Conservation (phyloP, 176 grass and related monocot species). For the Rhynchospora pubera region DNA sequence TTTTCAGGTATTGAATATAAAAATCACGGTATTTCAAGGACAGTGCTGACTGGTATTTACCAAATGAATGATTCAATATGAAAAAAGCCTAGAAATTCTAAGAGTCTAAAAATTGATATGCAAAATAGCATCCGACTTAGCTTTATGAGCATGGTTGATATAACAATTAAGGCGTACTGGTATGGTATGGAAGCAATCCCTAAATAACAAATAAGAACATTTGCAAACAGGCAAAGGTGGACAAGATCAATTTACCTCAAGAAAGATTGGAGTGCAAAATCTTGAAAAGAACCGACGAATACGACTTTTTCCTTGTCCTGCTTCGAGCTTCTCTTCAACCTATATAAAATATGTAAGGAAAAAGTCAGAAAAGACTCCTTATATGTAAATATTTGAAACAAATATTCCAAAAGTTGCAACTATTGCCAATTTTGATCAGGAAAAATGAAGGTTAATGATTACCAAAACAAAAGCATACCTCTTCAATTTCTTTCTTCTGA, state of each 20-base stretch:
- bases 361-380: background rate
- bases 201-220: background rate
- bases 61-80: background rate
- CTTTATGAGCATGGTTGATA: background rate
- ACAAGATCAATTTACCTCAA: slow-evolving; percentile 56
- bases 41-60: background rate
- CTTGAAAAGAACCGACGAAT: slow-evolving; percentile 72
- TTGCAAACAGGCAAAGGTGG: background rate
- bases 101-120: background rate
- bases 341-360: slow-evolving; percentile 17
- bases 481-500: slow-evolving; percentile 97
- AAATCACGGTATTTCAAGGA: background rate
- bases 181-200: background rate
- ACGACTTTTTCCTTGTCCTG: slow-evolving; percentile 79
- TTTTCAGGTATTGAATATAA: slow-evolving; percentile 10
- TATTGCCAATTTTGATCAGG: background rate
- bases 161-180: background rate
- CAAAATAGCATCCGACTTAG: background rate
- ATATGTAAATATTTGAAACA: background rate
- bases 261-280: slow-evolving; percentile 93
- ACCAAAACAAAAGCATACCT: slow-evolving; percentile 40
- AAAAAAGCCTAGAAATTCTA: background rate
- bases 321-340: slow-evolving; percentile 94
- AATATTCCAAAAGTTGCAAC: background rate
- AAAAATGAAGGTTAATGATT: slow-evolving; percentile 6